Conservation (phyloP, 148 eudicot genomes). For the Cornus suecica region DNA sequence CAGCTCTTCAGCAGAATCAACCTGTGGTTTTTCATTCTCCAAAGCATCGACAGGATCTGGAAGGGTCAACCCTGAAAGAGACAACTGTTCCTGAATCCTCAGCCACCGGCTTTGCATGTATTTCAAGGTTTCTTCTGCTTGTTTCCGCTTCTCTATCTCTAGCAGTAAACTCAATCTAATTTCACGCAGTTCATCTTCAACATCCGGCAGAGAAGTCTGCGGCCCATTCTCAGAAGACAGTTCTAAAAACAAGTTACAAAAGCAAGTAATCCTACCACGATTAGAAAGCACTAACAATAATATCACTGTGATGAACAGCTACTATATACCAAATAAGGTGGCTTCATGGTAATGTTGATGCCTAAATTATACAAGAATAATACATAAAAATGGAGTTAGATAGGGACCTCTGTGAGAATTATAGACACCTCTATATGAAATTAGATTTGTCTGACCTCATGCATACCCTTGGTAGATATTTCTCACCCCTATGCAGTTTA, state of each 20-base stretch:
- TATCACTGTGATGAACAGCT: not conserved
- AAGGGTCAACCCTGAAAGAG: conserved; percentile 62
- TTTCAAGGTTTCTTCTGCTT: conserved; percentile 65
- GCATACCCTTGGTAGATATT: too few species aligned
- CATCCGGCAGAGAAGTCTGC: conserved; percentile 41
- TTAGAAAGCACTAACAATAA: not conserved
- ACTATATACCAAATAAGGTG: not conserved
- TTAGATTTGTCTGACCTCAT: too few species aligned
- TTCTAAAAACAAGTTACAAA: conserved; percentile 38
- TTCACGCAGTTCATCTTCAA: conserved; percentile 76
- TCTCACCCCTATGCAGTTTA: too few species aligned
- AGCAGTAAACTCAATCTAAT: conserved; percentile 66
- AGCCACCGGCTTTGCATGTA: conserved; percentile 64
- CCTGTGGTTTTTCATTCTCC: conserved; percentile 35
- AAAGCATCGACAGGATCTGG: conserved; percentile 34
- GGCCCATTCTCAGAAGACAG: conserved; percentile 73
- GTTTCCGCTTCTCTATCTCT: conserved; percentile 93
- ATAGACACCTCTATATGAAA: too few species aligned
- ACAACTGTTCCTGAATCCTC: conserved; percentile 50
- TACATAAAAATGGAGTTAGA: too few species aligned
- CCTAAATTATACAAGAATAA: not conserved
- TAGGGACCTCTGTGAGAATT: too few species aligned
- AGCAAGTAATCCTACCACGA: conserved; percentile 9
- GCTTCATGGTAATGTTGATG: not conserved
- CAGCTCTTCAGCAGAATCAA: conserved; percentile 55